Percentiles rank a stretch among this genome's conserved stretches.
Evolutionary conservation across 768 basidiomycete genomes (phyloP).

Genomic region (Naematelia encephala): DNA sequence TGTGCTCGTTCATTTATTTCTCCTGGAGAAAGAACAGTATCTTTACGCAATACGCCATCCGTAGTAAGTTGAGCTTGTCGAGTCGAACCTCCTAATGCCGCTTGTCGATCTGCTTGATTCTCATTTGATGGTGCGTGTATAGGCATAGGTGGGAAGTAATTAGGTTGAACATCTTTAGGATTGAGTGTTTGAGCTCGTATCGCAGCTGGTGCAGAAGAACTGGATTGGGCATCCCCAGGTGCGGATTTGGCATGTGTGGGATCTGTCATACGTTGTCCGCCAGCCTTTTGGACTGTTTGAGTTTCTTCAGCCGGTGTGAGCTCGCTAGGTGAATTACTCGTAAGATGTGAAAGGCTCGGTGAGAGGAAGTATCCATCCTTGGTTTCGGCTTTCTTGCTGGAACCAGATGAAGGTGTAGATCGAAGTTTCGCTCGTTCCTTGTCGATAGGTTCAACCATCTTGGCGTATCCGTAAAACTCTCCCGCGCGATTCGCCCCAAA

Average conservation of each 20-base stretch:
- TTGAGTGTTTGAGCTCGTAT: conserved; percentile 25
- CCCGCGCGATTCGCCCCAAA: conserved; percentile 93
- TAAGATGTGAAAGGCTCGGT: conserved; percentile 25
- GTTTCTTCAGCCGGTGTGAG: conserved; percentile 29
- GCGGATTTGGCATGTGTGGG: conserved; percentile 14
- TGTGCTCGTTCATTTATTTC: conserved; percentile 11
- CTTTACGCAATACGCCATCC: conserved; percentile 46
- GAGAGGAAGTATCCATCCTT: conserved; percentile 24
- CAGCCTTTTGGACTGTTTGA: conserved; percentile 1
- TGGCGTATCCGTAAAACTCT: conserved; percentile 90
- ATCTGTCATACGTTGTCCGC: conserved; percentile 27
- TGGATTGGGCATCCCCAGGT: conserved; percentile 6
- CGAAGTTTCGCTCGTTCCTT: conserved; percentile 18
- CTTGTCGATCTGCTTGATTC: conserved; percentile 16
- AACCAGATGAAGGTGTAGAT: neutral
- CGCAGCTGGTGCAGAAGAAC: conserved; percentile 7
- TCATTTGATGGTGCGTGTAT: neutral
- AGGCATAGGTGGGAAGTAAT: conserved; percentile 29
- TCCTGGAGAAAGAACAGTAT: conserved; percentile 33
- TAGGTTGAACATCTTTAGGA: conserved; percentile 18
- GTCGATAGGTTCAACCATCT: conserved; percentile 55
- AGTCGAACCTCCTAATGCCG: conserved; percentile 21
- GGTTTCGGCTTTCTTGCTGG: neutral
- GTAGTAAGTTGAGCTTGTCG: conserved; percentile 20
- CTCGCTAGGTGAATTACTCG: conserved; percentile 26